Evolutionary conservation across 805 yeast genomes (phyloP).

Genomic region (Zygosaccharomyces bisporus): DNA sequence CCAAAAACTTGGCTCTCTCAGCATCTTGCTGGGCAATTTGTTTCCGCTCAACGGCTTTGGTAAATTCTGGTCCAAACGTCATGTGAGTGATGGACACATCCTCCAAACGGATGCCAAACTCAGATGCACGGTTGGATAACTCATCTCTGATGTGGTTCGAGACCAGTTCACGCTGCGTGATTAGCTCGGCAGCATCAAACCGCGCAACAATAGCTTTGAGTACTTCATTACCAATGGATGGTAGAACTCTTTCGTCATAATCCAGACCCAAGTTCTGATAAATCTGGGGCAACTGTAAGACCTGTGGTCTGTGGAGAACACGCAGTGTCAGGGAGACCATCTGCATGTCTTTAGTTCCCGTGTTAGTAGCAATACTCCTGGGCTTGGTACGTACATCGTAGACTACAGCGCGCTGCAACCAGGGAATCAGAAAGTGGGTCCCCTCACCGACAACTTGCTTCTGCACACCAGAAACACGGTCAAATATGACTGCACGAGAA

Average conservation of each 20-base stretch:
- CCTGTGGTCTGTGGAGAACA: conserved; percentile 92
- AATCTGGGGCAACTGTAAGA: conserved; percentile 71
- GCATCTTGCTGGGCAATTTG: conserved; percentile 99
- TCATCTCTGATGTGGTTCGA: conserved; percentile 86
- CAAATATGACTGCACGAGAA: conserved; percentile 91
- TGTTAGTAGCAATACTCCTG: conserved; percentile 85
- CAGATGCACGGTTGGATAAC: conserved; percentile 73
- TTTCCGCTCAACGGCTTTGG: conserved; percentile 97
- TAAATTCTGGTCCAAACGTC: conserved; percentile 95
- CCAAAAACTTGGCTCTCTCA: conserved; percentile 89
- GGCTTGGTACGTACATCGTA: conserved; percentile 96
- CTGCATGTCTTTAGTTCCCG: conserved; percentile 96
- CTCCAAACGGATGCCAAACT: conserved; percentile 87
- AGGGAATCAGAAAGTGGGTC: conserved; percentile 90
- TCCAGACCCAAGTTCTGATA: conserved; percentile 91
- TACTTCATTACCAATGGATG: conserved; percentile 90
- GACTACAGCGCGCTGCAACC: conserved; percentile 89
- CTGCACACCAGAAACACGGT: conserved; percentile 84
- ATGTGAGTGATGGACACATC: conserved; percentile 97
- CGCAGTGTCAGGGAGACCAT: conserved; percentile 90
- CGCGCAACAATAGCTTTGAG: conserved; percentile 88
- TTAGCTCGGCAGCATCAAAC: conserved; percentile 93
- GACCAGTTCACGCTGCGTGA: conserved; percentile 94
- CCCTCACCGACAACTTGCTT: conserved; percentile 93
- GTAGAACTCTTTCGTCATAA: conserved; percentile 90